phyloP scores from a whole-genome alignment of 352 stramenopile genomes.

The Pythium phragmitis region DNA sequence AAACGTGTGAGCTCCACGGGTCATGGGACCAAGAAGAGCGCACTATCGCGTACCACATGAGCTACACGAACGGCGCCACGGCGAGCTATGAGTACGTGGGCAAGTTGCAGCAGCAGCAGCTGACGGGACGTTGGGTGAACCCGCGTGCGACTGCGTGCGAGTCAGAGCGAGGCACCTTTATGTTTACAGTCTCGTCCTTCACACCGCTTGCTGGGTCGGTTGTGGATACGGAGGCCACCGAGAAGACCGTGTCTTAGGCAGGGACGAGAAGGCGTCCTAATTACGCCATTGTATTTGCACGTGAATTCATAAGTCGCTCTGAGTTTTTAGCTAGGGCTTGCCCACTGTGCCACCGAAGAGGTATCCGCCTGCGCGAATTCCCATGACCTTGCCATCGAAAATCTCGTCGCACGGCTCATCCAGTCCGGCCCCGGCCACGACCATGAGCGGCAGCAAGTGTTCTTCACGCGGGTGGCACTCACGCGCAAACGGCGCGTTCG shows the following conservation, averaged over 20 bases:
- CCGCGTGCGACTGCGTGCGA: background rate
- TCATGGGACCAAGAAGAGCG: background rate
- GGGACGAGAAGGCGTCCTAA: too few species aligned
- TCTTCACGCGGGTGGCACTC: slow-evolving; percentile 44
- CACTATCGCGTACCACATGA: background rate
- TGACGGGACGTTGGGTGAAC: background rate
- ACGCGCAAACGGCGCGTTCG: slow-evolving; percentile 33
- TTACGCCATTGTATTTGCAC: too few species aligned
- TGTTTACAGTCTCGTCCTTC: background rate
- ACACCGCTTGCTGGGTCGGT: background rate
- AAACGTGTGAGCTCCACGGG: background rate
- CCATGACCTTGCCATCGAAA: slow-evolving; percentile 23
- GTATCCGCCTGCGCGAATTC: slow-evolving; percentile 23
- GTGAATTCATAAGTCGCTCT: too few species aligned
- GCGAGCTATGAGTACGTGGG: background rate
- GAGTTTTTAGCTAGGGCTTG: too few species aligned
- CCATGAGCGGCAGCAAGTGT: slow-evolving; percentile 58
- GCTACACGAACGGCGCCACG: background rate
- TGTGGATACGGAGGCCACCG: background rate
- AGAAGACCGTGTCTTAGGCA: too few species aligned
- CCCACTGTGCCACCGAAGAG: slow-evolving; percentile 14
- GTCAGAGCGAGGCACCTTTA: background rate
- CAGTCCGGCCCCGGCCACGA: slow-evolving; percentile 52
- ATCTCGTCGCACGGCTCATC: slow-evolving; percentile 39
- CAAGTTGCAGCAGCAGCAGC: background rate